Base-by-base conservation (phyloP, 495 filamentous ascomycete species). In the Aspergillus sclerotioniger region DNA sequence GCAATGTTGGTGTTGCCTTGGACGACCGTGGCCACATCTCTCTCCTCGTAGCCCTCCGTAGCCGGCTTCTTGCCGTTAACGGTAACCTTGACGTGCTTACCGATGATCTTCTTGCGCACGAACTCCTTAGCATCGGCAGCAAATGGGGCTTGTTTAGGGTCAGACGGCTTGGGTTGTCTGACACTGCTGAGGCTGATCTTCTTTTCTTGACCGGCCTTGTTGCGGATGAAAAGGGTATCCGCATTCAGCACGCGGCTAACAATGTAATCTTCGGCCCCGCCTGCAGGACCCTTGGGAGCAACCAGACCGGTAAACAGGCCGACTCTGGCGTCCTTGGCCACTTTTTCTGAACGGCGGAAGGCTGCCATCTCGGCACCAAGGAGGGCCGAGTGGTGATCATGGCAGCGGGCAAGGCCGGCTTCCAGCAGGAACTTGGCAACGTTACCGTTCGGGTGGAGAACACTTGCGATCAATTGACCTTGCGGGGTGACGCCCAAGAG, bases 111-210 rank as follows among this genome's bases (percentile, higher is more conserved):
- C 80, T 96, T 97, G 35, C 95, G 84, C 60, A 98, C 73, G 67
- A 89, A 98, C 70, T 99, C 95, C 77, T 98, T 98, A 15, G 95
- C 93, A 62, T 97, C 93, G 10, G 93, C 88, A 55, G 84, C 82
- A 72, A 90, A 98, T 2, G 92, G 92, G 15, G 89, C 81, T 71
- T 98, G 88, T 62, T 87, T 88, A 9, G 87, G 85, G 66, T 90
- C 88, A 8, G 87, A 83, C 1, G 86, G 86, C 68, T 96, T 92
- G 15, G 95, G 95, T 44, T 94, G 93, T 43, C 95, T 84, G 55
- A 96, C 83, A 67, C 92, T 97, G 76, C 91, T 96, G 52, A 99
- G 75, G 67, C 87, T 95, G 68, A 96, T 87, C 62, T 91, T 87
- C 79, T 90, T 93, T 72, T 99, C 95, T 31, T 73, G 78, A 0